Conservation (phyloP, 768 basidiomycete genomes). For the Trametes cingulata region DNA sequence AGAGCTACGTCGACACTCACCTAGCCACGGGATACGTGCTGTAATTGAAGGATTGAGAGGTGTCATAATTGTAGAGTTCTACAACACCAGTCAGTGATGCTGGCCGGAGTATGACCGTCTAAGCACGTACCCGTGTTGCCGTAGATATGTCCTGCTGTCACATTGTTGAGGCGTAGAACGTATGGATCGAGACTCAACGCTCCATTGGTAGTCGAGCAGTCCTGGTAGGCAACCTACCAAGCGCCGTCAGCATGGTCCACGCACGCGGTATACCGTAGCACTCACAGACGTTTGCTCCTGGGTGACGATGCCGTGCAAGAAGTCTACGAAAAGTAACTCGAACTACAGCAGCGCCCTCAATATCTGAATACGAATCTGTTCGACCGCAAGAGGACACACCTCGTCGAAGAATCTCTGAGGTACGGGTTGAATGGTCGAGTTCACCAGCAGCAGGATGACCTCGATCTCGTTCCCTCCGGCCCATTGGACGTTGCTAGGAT, state of each 20-base stretch:
- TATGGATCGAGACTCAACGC: constrained; percentile 57
- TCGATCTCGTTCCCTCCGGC: constrained; percentile 64
- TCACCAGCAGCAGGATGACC: constrained; percentile 44
- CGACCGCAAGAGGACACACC: constrained; percentile 30
- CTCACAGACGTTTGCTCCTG: constrained; percentile 52
- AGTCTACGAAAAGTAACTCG: constrained; percentile 51
- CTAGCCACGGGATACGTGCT: constrained; percentile 51
- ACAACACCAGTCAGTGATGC: neutral
- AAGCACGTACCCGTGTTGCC: constrained; percentile 47
- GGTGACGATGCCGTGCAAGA: constrained; percentile 47
- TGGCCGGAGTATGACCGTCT: neutral
- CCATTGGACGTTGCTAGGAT: constrained; percentile 60
- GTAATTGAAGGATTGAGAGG: constrained; percentile 51
- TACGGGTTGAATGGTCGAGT: constrained; percentile 39
- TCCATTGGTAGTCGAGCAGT: constrained; percentile 58
- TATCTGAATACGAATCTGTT: neutral
- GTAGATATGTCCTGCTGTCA: constrained; percentile 52
- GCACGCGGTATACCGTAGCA: neutral
- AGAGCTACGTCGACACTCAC: constrained; percentile 25
- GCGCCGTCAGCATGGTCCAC: neutral
- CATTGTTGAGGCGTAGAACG: constrained; percentile 48
- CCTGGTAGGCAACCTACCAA: constrained; percentile 53
- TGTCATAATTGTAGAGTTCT: constrained; percentile 61
- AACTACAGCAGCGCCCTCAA: constrained; percentile 36
- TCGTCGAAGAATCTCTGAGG: constrained; percentile 49